Conservation (phyloP, 805 yeast species). For the Ogataea saltuana region DNA sequence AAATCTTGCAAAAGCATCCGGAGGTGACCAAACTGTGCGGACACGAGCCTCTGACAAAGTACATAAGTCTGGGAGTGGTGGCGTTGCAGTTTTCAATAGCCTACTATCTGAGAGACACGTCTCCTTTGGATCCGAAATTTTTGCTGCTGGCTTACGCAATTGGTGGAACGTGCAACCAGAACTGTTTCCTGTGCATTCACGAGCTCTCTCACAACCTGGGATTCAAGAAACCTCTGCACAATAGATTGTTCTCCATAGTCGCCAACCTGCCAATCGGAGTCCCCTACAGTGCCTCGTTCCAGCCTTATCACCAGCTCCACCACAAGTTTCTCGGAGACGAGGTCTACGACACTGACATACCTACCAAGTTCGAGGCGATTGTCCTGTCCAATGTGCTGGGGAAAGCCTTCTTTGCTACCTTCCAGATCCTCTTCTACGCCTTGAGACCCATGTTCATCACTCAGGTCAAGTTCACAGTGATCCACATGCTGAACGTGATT, state of each 20-base stretch:
- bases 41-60: slow-evolving; percentile 83
- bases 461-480: slow-evolving; percentile 66
- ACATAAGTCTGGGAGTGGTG: slow-evolving; percentile 67
- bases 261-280: slow-evolving; percentile 86
- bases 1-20: slow-evolving; percentile 73
- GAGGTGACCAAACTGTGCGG: slow-evolving; percentile 80
- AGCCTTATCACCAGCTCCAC: slow-evolving; percentile 89
- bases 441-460: slow-evolving; percentile 86
- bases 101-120: slow-evolving; percentile 55
- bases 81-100: slow-evolving; percentile 67
- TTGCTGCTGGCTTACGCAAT: slow-evolving; percentile 67
- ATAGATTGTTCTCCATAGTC: slow-evolving; percentile 73
- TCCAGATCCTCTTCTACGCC: slow-evolving; percentile 87
- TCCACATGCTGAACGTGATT: slow-evolving; percentile 69
- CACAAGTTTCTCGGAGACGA: slow-evolving; percentile 90
- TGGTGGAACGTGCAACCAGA: slow-evolving; percentile 87
- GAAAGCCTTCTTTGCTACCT: slow-evolving; percentile 86
- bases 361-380: slow-evolving; percentile 75
- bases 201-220: slow-evolving; percentile 84
- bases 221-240: slow-evolving; percentile 74
- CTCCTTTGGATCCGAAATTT: slow-evolving; percentile 54
- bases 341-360: slow-evolving; percentile 81
- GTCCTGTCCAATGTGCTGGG: slow-evolving; percentile 77
- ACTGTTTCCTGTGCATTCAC: slow-evolving; percentile 83
- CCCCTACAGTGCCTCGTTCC: slow-evolving; percentile 85